These are phyloP conservation scores for Hemisphaericaspora xylofermentans DNA, from an alignment of 1,139 yeast species.

Conservation along the genomic window DNA sequence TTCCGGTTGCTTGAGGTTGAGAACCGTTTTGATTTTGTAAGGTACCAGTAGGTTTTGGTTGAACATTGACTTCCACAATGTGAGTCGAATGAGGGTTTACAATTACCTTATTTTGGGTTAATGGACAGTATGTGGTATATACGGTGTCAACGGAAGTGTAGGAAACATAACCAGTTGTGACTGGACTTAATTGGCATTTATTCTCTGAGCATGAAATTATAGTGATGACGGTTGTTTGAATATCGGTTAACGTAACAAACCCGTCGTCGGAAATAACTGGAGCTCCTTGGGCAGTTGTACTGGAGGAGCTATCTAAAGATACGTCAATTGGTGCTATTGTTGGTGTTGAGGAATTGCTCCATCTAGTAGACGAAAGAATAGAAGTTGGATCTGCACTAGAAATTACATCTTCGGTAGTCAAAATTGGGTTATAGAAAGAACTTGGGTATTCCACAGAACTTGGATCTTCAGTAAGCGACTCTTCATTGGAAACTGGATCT, in stretches of 20 bases:
- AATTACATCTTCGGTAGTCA: no score
- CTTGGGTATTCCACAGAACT: constrained; percentile 4
- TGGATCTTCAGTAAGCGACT: constrained; percentile 8
- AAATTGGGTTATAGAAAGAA: constrained; percentile 8
- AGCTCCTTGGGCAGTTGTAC: constrained; percentile 1
- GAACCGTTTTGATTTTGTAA: no score
- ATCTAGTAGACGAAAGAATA: constrained; percentile 4
- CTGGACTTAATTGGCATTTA: constrained; percentile 31
- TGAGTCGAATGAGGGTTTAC: constrained; percentile 1
- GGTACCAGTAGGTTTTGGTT: not conserved
- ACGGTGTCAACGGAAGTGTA: constrained; percentile 26
- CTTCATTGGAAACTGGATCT: constrained; percentile 5
- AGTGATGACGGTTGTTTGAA: constrained; percentile 35
- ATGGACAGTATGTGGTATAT: constrained; percentile 37
- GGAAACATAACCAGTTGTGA: constrained; percentile 35
- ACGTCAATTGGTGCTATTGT: not conserved
- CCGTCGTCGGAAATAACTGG: constrained; percentile 22
- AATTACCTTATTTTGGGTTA: constrained; percentile 14
- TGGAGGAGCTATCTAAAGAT: not conserved
- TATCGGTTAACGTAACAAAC: constrained; percentile 28
- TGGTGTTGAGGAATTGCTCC: not conserved
- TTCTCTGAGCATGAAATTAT: constrained; percentile 47
- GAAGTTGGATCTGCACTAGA: constrained; percentile 5
- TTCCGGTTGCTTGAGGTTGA: not conserved
- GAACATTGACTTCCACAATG: not conserved